Conservation (phyloP, 805 yeast genomes). For the Starmera caribaea region DNA sequence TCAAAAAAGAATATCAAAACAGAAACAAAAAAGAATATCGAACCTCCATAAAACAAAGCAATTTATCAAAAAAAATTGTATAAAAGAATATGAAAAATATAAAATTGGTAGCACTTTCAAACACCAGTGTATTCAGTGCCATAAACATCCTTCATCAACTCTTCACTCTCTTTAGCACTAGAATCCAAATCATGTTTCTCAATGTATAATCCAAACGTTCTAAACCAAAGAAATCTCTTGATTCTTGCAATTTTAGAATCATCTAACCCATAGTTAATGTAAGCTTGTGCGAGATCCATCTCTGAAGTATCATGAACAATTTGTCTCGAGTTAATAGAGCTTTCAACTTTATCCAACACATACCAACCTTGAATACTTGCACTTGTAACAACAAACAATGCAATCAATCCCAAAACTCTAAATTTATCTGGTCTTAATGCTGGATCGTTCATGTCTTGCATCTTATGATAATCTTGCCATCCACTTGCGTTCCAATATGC, state of each 20-base stretch:
- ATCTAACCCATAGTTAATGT: constrained; percentile 44
- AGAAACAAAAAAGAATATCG: too few species aligned
- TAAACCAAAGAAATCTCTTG: constrained; percentile 48
- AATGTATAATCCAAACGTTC: constrained; percentile 26
- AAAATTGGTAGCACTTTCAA: background rate
- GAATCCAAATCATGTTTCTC: constrained; percentile 22
- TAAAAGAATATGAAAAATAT: too few species aligned
- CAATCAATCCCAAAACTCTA: constrained; percentile 33
- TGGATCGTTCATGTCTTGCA: constrained; percentile 20
- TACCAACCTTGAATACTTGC: constrained; percentile 32
- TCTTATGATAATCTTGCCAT: constrained; percentile 50
- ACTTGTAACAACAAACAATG: constrained; percentile 26
- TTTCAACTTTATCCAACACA: constrained; percentile 28
- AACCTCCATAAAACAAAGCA: too few species aligned
- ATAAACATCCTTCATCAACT: constrained; percentile 64
- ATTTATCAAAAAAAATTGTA: too few species aligned
- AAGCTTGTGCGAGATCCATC: constrained; percentile 30
- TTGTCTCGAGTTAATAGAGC: constrained; percentile 20
- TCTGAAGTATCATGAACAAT: constrained; percentile 31
- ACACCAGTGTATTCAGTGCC: constrained; percentile 39
- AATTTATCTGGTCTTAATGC: constrained; percentile 27
- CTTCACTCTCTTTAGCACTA: constrained; percentile 58
- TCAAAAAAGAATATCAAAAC: too few species aligned
- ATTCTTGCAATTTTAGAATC: constrained; percentile 39
- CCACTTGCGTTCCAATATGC: constrained; percentile 52